A percentile compares a stretch with the other conserved stretches of the same genome.
phyloP scores from a whole-genome alignment of 768 basidiomycete species.

The Austroboletus eburneus region DNA sequence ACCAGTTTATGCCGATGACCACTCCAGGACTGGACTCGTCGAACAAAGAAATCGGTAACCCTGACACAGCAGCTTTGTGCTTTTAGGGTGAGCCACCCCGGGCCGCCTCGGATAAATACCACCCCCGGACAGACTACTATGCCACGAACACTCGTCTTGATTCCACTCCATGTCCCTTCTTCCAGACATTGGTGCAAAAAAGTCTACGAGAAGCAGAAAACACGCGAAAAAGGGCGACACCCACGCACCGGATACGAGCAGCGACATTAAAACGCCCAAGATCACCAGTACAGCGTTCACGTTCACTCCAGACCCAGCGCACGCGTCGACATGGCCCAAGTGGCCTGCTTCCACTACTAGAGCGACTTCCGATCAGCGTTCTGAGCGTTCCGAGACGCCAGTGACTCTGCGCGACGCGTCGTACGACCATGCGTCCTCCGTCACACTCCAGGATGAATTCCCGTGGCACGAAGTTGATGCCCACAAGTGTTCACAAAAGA shows the following conservation, averaged over 20 bases:
- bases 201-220: too few relatives aligned
- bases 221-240: too few relatives aligned
- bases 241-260: too few relatives aligned
- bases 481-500: not conserved
- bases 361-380: not conserved
- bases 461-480: slow-evolving; percentile 3
- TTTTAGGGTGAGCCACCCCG: too few relatives aligned
- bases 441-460: slow-evolving; percentile 8
- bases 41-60: too few relatives aligned
- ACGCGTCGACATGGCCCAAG: not conserved
- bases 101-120: not conserved
- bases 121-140: not conserved
- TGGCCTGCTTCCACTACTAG: slow-evolving; percentile 6
- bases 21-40: too few relatives aligned
- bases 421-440: slow-evolving; percentile 1
- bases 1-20: too few relatives aligned
- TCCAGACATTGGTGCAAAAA: not conserved
- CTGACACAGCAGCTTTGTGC: too few relatives aligned
- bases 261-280: too few relatives aligned
- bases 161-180: slow-evolving; percentile 7
- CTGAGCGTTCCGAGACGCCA: slow-evolving; percentile 6
- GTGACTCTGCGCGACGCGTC: slow-evolving; percentile 6
- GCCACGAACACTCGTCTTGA: slow-evolving; percentile 2
- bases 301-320: not conserved
- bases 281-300: not conserved